Conservation (phyloP, 2,329 filamentous ascomycete genomes). For the Hansfordia pulvinata region DNA sequence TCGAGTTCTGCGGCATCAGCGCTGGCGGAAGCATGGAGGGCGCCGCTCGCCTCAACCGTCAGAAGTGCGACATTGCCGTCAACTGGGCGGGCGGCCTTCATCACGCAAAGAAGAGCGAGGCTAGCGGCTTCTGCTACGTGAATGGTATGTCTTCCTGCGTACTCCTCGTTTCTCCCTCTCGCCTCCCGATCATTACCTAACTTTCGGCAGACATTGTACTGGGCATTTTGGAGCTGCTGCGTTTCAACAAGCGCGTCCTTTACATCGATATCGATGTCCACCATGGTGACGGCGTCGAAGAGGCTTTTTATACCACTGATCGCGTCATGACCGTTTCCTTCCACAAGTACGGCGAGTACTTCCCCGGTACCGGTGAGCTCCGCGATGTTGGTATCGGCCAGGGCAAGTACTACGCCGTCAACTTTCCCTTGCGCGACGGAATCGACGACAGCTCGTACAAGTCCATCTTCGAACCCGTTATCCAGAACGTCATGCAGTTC, state of each 20-base stretch:
- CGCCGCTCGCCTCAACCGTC: constrained; percentile 74
- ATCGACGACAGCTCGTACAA: constrained; percentile 86
- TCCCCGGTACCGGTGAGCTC: constrained; percentile 81
- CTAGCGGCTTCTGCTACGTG: constrained; percentile 95
- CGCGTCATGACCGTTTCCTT: constrained; percentile 88
- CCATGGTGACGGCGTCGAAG: constrained; percentile 85
- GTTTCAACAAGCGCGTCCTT: constrained; percentile 84
- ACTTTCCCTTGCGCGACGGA: constrained; percentile 82
- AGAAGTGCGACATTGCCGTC: constrained; percentile 91
- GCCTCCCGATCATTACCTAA: constrained; percentile 21
- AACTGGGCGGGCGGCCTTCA: constrained; percentile 97
- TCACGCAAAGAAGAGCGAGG: constrained; percentile 94
- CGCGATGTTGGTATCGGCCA: constrained; percentile 77
- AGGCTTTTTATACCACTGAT: constrained; percentile 86
- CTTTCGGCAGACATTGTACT: constrained; percentile 78
- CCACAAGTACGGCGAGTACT: constrained; percentile 96
- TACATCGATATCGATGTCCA: constrained; percentile 97
- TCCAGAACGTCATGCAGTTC: constrained; percentile 72
- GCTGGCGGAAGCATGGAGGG: constrained; percentile 90
- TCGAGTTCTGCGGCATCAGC: constrained; percentile 90
- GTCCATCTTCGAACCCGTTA: constrained; percentile 82
- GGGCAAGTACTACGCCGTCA: constrained; percentile 81
- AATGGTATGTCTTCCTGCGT: constrained; percentile 52
- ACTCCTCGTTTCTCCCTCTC: background rate
- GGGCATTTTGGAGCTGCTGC: constrained; percentile 81